phyloP scores from a whole-genome alignment of 306 rosid genomes.

The Corylus heterophylla region DNA sequence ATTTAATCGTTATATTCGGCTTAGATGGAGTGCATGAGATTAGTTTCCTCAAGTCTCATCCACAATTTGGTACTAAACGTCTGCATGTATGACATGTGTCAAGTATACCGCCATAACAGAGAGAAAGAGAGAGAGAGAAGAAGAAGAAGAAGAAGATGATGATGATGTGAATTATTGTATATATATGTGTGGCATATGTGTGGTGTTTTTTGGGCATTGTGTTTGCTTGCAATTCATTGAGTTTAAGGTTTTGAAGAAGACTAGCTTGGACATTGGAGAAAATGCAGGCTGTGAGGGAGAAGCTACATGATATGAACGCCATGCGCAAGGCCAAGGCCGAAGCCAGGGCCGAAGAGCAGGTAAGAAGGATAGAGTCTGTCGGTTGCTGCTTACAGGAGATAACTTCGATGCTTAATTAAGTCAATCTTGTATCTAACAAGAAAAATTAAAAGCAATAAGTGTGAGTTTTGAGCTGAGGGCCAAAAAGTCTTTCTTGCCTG shows the following conservation, averaged over 20 bases:
- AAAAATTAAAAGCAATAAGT: too few species aligned
- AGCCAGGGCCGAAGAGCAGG: constrained; percentile 75
- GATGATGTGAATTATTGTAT: background rate
- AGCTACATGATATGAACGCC: constrained; percentile 47
- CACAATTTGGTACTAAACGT: background rate
- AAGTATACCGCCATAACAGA: background rate
- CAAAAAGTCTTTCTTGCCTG: too few species aligned
- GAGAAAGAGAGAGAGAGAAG: background rate
- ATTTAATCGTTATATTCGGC: background rate
- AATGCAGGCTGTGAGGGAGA: constrained; percentile 82
- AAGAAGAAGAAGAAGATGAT: background rate
- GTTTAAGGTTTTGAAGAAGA: background rate
- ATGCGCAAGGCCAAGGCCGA: constrained; percentile 64
- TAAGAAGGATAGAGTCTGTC: background rate
- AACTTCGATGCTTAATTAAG: too few species aligned
- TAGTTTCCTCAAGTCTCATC: background rate
- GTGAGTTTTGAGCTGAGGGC: too few species aligned
- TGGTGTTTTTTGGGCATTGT: background rate
- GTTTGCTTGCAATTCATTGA: background rate
- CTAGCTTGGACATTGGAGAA: background rate
- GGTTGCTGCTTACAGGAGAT: background rate
- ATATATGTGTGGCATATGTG: constrained; percentile 22
- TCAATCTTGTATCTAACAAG: too few species aligned
- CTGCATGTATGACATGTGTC: constrained; percentile 5
- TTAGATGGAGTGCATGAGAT: background rate